Conservation (phyloP, 129 eudicot species). For the Rutidosis leptorrhynchoides region DNA sequence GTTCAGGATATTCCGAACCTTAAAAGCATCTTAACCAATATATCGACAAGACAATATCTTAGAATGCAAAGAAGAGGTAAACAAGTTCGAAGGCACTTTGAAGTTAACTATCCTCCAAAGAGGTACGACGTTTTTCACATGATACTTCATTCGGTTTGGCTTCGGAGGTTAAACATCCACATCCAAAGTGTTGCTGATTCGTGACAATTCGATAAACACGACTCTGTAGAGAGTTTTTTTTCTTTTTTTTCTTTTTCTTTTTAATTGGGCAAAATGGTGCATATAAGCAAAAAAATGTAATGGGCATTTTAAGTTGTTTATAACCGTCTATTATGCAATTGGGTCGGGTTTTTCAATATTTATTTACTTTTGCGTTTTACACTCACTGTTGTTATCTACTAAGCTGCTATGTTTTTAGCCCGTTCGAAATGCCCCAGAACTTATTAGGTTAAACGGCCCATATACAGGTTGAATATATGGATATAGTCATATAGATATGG, state of each 20-base stretch:
- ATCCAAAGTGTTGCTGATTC: constrained; percentile 37
- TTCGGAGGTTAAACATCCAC: constrained; percentile 56
- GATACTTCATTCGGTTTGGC: constrained; percentile 88
- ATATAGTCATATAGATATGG: too few relatives aligned
- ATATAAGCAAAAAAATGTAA: constrained; percentile 28
- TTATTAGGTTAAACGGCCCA: neutral
- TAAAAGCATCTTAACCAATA: constrained; percentile 45
- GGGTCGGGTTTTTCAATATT: constrained; percentile 18
- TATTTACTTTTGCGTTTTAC: neutral
- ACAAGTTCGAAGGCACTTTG: constrained; percentile 63
- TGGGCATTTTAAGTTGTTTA: constrained; percentile 12
- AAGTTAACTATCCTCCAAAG: constrained; percentile 59
- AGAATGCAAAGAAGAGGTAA: constrained; percentile 51
- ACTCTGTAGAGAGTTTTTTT: neutral
- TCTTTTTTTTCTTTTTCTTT: neutral
- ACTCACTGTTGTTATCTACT: neutral
- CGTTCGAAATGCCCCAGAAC: neutral
- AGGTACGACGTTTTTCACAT: constrained; percentile 72
- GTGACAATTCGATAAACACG: constrained; percentile 13
- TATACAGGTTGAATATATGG: neutral
- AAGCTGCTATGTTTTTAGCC: neutral
- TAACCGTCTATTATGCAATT: neutral
- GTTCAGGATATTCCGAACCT: constrained; percentile 61
- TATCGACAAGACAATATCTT: constrained; percentile 45
- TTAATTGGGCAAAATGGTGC: constrained; percentile 1